Evolutionary conservation across 768 basidiomycete genomes (phyloP).

Genomic region (Inosperma sp.): DNA sequence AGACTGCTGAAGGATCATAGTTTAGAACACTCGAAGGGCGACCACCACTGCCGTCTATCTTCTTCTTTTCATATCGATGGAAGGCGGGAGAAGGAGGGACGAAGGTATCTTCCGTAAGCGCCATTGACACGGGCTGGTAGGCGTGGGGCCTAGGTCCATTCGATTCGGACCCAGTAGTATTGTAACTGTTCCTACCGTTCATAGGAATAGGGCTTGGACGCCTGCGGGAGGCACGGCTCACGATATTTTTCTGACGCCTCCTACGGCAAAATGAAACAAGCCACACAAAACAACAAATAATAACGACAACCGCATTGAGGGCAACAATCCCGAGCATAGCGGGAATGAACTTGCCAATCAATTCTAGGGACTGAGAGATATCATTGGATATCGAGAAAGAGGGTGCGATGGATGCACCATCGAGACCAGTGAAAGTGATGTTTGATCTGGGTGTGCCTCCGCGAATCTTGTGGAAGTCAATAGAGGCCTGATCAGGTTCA

Average conservation of each 20-base stretch:
- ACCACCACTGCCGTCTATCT: constrained; percentile 4
- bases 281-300: constrained; percentile 52
- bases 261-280: constrained; percentile 51
- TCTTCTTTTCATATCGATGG: constrained; percentile 35
- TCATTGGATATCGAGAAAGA: constrained; percentile 55
- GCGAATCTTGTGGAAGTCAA: constrained; percentile 62
- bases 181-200: constrained; percentile 42
- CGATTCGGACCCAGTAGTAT: constrained; percentile 28
- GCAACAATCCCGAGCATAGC: constrained; percentile 73
- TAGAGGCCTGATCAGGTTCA: constrained; percentile 64
- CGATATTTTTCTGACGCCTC: constrained; percentile 30
- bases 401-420: constrained; percentile 37
- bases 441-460: constrained; percentile 61
- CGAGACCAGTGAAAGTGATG: constrained; percentile 61
- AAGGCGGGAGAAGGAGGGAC: constrained; percentile 59
- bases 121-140: constrained; percentile 76
- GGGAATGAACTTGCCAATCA: constrained; percentile 62
- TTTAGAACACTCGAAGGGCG: neutral
- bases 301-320: constrained; percentile 67
- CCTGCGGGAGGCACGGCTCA: constrained; percentile 17
- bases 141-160: constrained; percentile 32
- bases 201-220: constrained; percentile 53
- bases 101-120: constrained; percentile 53
- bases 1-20: too few relatives aligned
- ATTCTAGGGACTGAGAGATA: constrained; percentile 54